These are phyloP conservation scores for Naegleria fowleri DNA, from an alignment of 208 protist species.

Conservation along the genomic window DNA sequence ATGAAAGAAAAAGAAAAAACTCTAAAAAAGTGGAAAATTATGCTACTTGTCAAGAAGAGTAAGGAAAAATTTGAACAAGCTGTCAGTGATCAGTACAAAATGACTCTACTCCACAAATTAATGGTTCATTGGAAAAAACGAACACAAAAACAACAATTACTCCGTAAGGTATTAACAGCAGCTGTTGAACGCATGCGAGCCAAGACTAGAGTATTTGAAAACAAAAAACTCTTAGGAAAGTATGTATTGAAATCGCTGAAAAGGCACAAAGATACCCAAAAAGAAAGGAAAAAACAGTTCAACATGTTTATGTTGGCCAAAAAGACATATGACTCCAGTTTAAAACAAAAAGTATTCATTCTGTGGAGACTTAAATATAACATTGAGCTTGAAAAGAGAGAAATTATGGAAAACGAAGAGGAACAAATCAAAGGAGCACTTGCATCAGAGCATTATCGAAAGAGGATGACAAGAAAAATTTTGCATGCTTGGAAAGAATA, in stretches of 20 bases:
- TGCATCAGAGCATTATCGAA: neutral
- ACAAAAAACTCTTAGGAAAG: neutral
- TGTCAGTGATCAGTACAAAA: neutral
- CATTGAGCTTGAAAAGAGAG: neutral
- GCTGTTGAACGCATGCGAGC: neutral
- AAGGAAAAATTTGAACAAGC: neutral
- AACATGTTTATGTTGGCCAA: neutral
- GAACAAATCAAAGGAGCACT: neutral
- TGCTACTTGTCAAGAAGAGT: neutral
- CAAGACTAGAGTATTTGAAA: neutral
- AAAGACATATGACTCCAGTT: neutral
- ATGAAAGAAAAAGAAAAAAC: neutral
- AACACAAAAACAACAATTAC: neutral
- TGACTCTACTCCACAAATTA: neutral
- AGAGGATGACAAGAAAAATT: neutral
- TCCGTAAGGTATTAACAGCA: neutral
- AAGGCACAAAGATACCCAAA: neutral
- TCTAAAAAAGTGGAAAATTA: neutral
- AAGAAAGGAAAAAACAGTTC: neutral
- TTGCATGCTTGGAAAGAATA: neutral
- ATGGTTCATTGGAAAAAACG: neutral
- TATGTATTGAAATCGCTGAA: neutral
- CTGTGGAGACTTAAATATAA: neutral
- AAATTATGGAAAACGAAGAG: neutral
- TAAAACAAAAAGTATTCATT: neutral